These are phyloP conservation scores for Gossypium davidsonii DNA, from an alignment of 441 rosid species.

Conservation along the genomic window DNA sequence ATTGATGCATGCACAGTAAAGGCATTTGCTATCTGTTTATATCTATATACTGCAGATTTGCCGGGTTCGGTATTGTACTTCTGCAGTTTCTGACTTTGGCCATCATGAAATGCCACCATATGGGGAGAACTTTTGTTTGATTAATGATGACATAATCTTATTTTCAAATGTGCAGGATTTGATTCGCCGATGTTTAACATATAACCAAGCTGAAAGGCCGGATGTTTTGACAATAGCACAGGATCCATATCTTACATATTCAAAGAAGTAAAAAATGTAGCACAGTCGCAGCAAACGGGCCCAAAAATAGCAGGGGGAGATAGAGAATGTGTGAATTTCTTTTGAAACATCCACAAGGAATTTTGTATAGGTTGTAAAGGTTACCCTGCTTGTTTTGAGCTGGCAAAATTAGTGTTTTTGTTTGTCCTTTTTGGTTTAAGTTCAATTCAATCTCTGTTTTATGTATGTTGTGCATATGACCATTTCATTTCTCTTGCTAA, in stretches of 20 bases:
- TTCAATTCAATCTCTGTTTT: background rate
- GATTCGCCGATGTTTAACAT: conserved; percentile 83
- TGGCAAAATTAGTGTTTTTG: background rate
- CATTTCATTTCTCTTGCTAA: background rate
- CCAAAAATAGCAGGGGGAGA: conserved; percentile 14
- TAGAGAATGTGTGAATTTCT: conserved; percentile 2
- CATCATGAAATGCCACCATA: background rate
- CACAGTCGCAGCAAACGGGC: conserved; percentile 20
- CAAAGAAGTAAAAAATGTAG: conserved; percentile 48
- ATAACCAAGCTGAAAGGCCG: conserved; percentile 85
- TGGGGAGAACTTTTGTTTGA: background rate
- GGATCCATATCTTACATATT: conserved; percentile 78
- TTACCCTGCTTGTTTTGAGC: background rate
- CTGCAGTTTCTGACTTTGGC: background rate
- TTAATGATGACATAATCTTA: background rate
- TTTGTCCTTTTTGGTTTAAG: background rate
- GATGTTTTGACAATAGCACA: conserved; percentile 80
- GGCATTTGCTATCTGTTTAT: background rate
- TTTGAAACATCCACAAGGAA: conserved; percentile 18
- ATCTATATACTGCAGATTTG: background rate
- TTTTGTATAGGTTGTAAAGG: conserved; percentile 51
- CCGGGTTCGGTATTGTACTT: background rate
- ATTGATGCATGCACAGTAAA: background rate
- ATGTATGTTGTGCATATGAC: conserved; percentile 6
- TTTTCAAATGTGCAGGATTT: conserved; percentile 52